Evolutionary conservation across 2,329 filamentous ascomycete species (phyloP), one percentile per base, ranked within the genome.

Genomic region (Trichoderma atrobrunneum): DNA sequence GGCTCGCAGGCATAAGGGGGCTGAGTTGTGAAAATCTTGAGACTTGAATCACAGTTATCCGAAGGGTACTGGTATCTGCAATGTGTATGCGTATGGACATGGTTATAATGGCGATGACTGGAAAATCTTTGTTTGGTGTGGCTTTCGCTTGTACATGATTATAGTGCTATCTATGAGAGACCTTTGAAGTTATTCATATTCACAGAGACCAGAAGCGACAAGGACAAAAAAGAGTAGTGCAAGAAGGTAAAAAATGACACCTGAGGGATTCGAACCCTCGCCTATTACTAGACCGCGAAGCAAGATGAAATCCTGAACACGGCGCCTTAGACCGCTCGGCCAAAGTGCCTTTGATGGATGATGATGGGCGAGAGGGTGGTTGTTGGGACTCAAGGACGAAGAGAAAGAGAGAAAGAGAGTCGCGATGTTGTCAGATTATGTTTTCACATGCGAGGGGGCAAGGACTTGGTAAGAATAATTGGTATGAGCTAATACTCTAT

Each of bases 331-430:
- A 70, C 67, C 67, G 30, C 57, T 70, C 67, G 67, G 67, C 67
- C 75, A 21, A 79, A 54, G 57, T 74, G 77, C 39, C 79, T 75
- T 67, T 21, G 28, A 24, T 16, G n/a, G 21, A 54, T 59, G 54
- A 26, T 36, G 34, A 59, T 59, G 64, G 11, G 21, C 6, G 7
- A n/a, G 12, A 11, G 1, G 1, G 51, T 4, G 18, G 18, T 30
- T 60, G 54, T 68, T 59, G 54, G 12, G 24, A 3, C 7, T 32
- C 18, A 68, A 68, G 54, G 36, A 68, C 51, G 24, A 21, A 43
- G 10, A 39, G 32, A 5, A n/a, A n/a, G n/a, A 14, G 21, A 11
- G 7, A 30, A 2, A 30, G 11, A 5, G 28, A 21, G n/a, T 56
- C 24, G 14, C 32, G 32, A 26, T 61, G 32, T 18, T 61, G 59